Percentiles rank a stretch among this genome's conserved stretches.
These are phyloP conservation scores for Linnemannia exigua DNA, from an alignment of 192 early-diverging fungal species.

Conservation along the genomic window DNA sequence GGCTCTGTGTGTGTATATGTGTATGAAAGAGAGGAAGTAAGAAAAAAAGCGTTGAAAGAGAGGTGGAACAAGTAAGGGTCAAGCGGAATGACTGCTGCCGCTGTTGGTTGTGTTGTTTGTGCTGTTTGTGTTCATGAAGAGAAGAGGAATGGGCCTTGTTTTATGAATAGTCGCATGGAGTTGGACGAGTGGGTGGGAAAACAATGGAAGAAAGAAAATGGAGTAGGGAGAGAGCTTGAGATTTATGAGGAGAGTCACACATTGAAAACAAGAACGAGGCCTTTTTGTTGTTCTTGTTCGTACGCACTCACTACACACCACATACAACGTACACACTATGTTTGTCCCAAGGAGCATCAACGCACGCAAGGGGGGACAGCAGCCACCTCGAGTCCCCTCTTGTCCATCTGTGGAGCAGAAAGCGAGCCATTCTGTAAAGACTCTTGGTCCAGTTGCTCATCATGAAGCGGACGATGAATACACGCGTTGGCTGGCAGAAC, in stretches of 20 bases:
- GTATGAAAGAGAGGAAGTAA: neutral
- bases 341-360: constrained; percentile 44
- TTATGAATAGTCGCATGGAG: neutral
- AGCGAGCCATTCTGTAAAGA: neutral
- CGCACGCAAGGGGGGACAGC: neutral
- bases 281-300: neutral
- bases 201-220: neutral
- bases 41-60: neutral
- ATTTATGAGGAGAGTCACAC: neutral
- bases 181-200: neutral
- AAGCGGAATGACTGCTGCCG: neutral
- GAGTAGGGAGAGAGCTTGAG: neutral
- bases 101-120: neutral
- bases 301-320: neutral
- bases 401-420: neutral
- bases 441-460: neutral
- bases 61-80: neutral
- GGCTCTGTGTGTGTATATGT: neutral
- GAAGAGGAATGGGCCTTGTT: neutral
- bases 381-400: neutral
- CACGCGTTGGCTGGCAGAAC: neutral
- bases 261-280: neutral
- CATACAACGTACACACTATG: constrained; percentile 4
- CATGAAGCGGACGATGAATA: neutral
- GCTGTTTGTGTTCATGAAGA: too few relatives aligned